phyloP scores from a whole-genome alignment of 2,329 filamentous ascomycete species.

The Aspergillus flavus region DNA sequence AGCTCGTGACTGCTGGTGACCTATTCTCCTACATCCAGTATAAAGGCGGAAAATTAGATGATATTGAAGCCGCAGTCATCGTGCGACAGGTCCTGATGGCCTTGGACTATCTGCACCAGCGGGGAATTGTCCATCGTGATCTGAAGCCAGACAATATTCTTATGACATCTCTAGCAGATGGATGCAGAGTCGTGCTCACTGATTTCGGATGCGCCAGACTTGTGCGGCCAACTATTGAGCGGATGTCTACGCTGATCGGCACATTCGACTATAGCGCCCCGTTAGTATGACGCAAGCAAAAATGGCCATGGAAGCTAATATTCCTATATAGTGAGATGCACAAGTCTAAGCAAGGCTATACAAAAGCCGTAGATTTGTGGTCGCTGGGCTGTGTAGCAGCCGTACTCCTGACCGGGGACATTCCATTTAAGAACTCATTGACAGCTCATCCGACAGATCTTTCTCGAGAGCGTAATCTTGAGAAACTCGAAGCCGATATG shows the following conservation, averaged over 20 bases:
- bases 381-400: constrained; percentile 60
- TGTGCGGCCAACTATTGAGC: constrained; percentile 29
- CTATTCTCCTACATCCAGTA: constrained; percentile 61
- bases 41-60: constrained; percentile 49
- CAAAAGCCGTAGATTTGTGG: constrained; percentile 64
- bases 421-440: constrained; percentile 47
- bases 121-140: constrained; percentile 62
- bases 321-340: constrained; percentile 29
- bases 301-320: background rate
- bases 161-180: constrained; percentile 55
- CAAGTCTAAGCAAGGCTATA: constrained; percentile 49
- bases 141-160: constrained; percentile 67
- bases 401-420: constrained; percentile 54
- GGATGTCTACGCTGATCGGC: constrained; percentile 59
- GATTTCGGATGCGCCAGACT: constrained; percentile 62
- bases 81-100: constrained; percentile 59
- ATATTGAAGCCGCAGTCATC: constrained; percentile 57
- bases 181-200: constrained; percentile 59
- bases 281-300: constrained; percentile 42
- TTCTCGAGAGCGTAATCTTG: constrained; percentile 46
- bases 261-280: constrained; percentile 62
- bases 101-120: constrained; percentile 59
- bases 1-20: constrained; percentile 62
- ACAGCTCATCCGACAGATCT: constrained; percentile 31
- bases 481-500: constrained; percentile 46